phyloP scores from a whole-genome alignment of 768 basidiomycete species.

The Lactarius quietus region DNA sequence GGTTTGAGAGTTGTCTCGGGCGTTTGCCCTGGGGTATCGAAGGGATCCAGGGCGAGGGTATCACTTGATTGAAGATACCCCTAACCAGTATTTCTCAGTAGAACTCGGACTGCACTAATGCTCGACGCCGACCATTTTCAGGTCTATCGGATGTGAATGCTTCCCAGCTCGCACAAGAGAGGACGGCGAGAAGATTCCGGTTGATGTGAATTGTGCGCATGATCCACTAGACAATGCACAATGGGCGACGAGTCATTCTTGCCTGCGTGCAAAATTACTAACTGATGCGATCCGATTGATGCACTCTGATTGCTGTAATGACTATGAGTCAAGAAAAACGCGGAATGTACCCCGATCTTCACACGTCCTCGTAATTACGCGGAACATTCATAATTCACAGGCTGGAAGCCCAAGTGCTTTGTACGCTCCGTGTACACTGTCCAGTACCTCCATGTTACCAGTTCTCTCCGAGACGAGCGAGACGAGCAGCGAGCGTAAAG shows the following conservation, averaged over 20 bases:
- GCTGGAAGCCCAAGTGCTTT: too few relatives aligned
- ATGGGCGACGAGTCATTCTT: not conserved
- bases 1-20: not conserved
- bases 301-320: too few relatives aligned
- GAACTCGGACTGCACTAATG: not conserved
- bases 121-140: not conserved
- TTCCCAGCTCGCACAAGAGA: too few relatives aligned
- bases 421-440: too few relatives aligned
- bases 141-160: too few relatives aligned
- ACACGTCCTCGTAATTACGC: not conserved
- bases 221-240: not conserved
- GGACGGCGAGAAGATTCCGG: not conserved
- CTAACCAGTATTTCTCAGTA: not conserved
- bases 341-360: not conserved
- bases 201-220: not conserved
- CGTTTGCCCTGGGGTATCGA: not conserved
- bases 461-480: too few relatives aligned
- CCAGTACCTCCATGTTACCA: too few relatives aligned
- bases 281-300: too few relatives aligned
- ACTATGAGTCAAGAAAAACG: not conserved
- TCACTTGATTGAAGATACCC: not conserved
- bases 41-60: too few relatives aligned
- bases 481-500: too few relatives aligned
- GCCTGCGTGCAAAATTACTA: too few relatives aligned
- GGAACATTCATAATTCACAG: not conserved